phyloP scores from a whole-genome alignment of 192 early-diverging fungal genomes.

The Pilaira anomala region DNA sequence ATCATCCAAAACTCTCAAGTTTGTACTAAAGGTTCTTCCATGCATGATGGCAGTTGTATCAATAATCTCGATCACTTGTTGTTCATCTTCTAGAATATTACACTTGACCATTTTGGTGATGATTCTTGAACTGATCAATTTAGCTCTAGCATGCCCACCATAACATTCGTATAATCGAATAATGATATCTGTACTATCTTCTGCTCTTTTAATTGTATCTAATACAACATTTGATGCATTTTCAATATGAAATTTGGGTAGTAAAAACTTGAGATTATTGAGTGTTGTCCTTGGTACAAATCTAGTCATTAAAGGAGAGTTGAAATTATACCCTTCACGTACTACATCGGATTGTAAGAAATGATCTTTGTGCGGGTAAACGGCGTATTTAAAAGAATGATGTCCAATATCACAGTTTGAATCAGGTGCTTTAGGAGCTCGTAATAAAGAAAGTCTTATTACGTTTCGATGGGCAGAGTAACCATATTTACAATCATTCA shows the following conservation, averaged over 20 bases:
- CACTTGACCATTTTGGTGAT: slow-evolving; percentile 53
- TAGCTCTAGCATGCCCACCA: slow-evolving; percentile 73
- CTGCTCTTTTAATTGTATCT: slow-evolving; percentile 89
- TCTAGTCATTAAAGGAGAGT: slow-evolving; percentile 65
- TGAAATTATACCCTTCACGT: slow-evolving; percentile 85
- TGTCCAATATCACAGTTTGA: slow-evolving; percentile 57
- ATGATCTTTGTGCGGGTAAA: slow-evolving; percentile 82
- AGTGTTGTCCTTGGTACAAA: slow-evolving; percentile 16
- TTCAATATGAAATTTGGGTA: slow-evolving; percentile 43
- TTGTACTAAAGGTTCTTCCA: slow-evolving; percentile 23
- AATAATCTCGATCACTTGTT: slow-evolving; percentile 32
- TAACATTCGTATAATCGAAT: slow-evolving; percentile 89
- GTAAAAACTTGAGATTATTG: neutral
- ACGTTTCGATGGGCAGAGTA: slow-evolving; percentile 78
- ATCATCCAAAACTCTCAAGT: slow-evolving; percentile 26
- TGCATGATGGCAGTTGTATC: slow-evolving; percentile 15
- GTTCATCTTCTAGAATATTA: slow-evolving; percentile 80
- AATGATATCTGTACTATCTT: slow-evolving; percentile 70
- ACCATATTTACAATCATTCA: slow-evolving; percentile 98
- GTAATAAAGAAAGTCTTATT: slow-evolving; percentile 81
- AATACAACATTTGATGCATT: slow-evolving; percentile 75
- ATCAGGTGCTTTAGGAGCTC: slow-evolving; percentile 80
- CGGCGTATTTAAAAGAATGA: slow-evolving; percentile 85
- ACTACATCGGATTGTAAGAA: slow-evolving; percentile 87
- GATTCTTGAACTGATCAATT: slow-evolving; percentile 42